phyloP scores from a whole-genome alignment of 2,329 filamentous ascomycete species.

The Aspergillus jensenii region DNA sequence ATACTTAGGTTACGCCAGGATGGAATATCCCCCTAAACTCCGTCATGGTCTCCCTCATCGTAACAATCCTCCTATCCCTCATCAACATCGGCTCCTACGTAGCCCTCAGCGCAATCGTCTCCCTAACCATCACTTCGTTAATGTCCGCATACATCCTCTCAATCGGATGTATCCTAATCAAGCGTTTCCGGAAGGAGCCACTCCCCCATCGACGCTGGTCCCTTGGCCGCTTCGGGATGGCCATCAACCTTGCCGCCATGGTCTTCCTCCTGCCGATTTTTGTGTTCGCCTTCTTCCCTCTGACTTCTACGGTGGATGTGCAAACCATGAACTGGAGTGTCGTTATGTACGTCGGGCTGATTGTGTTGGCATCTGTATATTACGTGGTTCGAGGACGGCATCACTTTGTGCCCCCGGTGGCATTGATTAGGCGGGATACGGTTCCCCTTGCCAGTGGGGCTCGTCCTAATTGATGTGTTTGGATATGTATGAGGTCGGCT shows the following conservation, averaged over 20 bases:
- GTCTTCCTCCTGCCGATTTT: constrained; percentile 41
- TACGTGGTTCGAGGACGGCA: constrained; percentile 43
- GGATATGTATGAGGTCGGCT: background rate
- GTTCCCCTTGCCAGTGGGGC: background rate
- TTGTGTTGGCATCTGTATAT: constrained; percentile 45
- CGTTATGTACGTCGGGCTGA: constrained; percentile 46
- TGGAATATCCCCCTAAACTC: constrained; percentile 49
- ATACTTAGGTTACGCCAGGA: constrained; percentile 33
- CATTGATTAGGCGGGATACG: constrained; percentile 32
- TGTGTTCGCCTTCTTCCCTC: constrained; percentile 48
- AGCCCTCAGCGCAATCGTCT: constrained; percentile 46
- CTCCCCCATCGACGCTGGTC: constrained; percentile 48
- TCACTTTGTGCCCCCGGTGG: constrained; percentile 42
- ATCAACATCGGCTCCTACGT: constrained; percentile 54
- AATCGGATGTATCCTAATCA: constrained; percentile 49
- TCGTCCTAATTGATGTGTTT: background rate
- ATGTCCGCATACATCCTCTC: constrained; percentile 47
- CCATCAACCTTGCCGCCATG: constrained; percentile 44
- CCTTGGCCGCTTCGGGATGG: constrained; percentile 46
- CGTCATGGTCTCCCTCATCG: constrained; percentile 46
- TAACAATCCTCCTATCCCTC: constrained; percentile 47
- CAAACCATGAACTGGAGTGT: constrained; percentile 51
- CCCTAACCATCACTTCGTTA: constrained; percentile 43
- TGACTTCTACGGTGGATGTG: constrained; percentile 29
- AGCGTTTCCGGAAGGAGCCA: constrained; percentile 41